Percentiles rank a stretch among this genome's conserved stretches.
phyloP scores from a whole-genome alignment of 2,329 filamentous ascomycete genomes.

The Blastomyces percursus region DNA sequence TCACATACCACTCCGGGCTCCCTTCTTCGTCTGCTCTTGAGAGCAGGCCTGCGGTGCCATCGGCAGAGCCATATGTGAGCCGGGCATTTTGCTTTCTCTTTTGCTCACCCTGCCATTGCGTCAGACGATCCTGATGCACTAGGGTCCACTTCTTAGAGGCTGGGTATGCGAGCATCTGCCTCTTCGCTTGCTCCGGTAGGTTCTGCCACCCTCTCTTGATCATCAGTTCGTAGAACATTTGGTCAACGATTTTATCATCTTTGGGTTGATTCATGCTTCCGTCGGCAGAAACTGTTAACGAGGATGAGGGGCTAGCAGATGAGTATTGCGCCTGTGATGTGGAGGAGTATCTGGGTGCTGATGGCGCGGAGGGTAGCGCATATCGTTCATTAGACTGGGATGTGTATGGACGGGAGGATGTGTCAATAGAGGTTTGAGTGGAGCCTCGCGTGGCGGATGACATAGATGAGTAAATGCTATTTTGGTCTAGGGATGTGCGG shows the following conservation, averaged over 20 bases:
- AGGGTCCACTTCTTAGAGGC: conserved; percentile 95
- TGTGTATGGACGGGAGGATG: conserved; percentile 35
- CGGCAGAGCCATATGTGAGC: conserved; percentile 56
- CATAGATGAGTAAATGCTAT: conserved; percentile 51
- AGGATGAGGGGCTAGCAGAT: conserved; percentile 38
- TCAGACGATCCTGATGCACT: conserved; percentile 86
- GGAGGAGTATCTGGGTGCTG: conserved; percentile 32
- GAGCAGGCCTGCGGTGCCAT: conserved; percentile 55
- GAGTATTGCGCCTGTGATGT: conserved; percentile 32
- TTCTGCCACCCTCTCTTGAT: conserved; percentile 97
- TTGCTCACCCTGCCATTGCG: conserved; percentile 89
- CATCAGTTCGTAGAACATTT: conserved; percentile 89
- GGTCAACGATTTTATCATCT: conserved; percentile 66
- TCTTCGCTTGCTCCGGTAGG: conserved; percentile 80
- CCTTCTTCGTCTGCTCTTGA: conserved; percentile 85
- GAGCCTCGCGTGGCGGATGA: conserved; percentile 49
- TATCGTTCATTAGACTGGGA: conserved; percentile 29
- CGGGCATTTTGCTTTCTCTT: conserved; percentile 69
- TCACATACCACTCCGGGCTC: conserved; percentile 95
- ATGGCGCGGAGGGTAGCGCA: conserved; percentile 18
- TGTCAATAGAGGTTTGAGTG: conserved; percentile 47
- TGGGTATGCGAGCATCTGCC: conserved; percentile 94
- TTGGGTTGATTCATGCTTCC: conserved; percentile 23
- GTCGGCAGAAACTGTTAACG: conserved; percentile 26
- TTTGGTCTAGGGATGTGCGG: conserved; percentile 52